A percentile compares a stretch with the other conserved stretches of the same genome.
Conservation (phyloP, 345 rosid species). For the Odontarrhena argentea region DNA sequence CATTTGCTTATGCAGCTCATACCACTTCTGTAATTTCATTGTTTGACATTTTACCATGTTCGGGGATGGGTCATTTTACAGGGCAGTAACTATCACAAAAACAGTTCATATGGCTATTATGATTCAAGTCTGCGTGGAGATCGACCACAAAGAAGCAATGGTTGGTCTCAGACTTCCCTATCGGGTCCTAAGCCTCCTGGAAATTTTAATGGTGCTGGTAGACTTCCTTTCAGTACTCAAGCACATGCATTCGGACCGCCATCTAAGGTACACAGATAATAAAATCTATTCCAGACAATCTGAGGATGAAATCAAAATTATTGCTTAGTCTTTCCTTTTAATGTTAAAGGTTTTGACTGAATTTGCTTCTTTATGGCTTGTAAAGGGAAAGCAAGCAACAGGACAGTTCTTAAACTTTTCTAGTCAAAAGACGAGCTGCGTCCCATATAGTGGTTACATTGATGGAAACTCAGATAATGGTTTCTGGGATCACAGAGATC, state of each 20-base stretch:
- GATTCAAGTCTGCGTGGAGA: slow-evolving; percentile 51
- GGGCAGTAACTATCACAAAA: slow-evolving; percentile 54
- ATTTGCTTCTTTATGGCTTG: slow-evolving; percentile 26
- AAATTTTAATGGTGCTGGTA: slow-evolving; percentile 33
- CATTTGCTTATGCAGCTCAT: slow-evolving; percentile 5
- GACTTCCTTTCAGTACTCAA: slow-evolving; percentile 40
- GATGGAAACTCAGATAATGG: slow-evolving; percentile 51
- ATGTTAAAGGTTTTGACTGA: slow-evolving; percentile 11
- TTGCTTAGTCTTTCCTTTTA: neutral
- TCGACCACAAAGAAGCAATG: slow-evolving; percentile 42
- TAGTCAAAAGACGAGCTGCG: slow-evolving; percentile 46
- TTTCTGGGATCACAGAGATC: slow-evolving; percentile 51
- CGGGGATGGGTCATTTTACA: slow-evolving; percentile 29
- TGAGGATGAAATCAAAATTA: neutral
- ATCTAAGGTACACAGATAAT: slow-evolving; percentile 48
- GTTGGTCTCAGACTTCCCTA: slow-evolving; percentile 42
- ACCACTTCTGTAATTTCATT: slow-evolving; percentile 8
- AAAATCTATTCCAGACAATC: neutral
- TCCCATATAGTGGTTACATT: slow-evolving; percentile 36
- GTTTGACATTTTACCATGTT: slow-evolving; percentile 25
- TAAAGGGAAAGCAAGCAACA: slow-evolving; percentile 46
- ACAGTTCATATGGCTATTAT: slow-evolving; percentile 51
- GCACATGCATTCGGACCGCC: slow-evolving; percentile 42
- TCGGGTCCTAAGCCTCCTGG: slow-evolving; percentile 38
- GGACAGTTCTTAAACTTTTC: slow-evolving; percentile 47